These are phyloP conservation scores for Penicilliopsis zonata DNA, from an alignment of 495 filamentous ascomycete genomes.

Conservation along the genomic window DNA sequence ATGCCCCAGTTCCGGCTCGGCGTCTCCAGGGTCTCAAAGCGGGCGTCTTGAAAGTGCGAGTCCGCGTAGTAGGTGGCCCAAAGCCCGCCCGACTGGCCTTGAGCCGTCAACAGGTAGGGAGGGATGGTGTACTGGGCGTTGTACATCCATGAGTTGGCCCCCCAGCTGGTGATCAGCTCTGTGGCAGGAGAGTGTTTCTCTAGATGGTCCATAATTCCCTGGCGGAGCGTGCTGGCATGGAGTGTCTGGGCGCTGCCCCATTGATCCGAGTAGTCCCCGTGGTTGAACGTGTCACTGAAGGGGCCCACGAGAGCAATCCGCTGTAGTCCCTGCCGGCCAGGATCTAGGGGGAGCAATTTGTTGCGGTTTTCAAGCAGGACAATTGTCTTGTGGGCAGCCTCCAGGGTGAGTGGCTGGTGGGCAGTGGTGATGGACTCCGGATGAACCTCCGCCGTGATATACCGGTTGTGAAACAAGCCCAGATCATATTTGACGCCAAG, in stretches of 20 bases:
- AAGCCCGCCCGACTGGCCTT: constrained; percentile 19
- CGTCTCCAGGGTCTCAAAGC: constrained; percentile 15
- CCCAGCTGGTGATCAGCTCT: constrained; percentile 27
- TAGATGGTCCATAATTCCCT: constrained; percentile 23
- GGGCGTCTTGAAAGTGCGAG: constrained; percentile 19
- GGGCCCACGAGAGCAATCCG: too few species aligned
- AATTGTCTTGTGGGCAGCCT: too few species aligned
- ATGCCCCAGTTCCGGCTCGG: constrained; percentile 29
- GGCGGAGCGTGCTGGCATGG: constrained; percentile 23
- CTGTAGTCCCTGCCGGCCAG: too few species aligned
- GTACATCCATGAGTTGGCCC: constrained; percentile 27
- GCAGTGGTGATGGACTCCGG: too few species aligned
- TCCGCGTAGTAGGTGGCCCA: constrained; percentile 28
- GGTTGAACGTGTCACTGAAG: constrained; percentile 29
- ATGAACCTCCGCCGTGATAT: too few species aligned
- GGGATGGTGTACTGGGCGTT: constrained; percentile 29
- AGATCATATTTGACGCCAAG: too few species aligned
- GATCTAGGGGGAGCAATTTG: too few species aligned
- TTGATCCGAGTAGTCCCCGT: constrained; percentile 25
- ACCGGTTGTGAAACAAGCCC: too few species aligned
- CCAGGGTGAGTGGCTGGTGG: too few species aligned
- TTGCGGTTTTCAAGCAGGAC: too few species aligned
- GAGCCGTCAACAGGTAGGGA: constrained; percentile 22
- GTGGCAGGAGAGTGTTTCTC: constrained; percentile 9
- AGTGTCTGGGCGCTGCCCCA: constrained; percentile 27